phyloP scores from a whole-genome alignment of 1,139 yeast genomes.

The Sugiyamaella castrensis region DNA sequence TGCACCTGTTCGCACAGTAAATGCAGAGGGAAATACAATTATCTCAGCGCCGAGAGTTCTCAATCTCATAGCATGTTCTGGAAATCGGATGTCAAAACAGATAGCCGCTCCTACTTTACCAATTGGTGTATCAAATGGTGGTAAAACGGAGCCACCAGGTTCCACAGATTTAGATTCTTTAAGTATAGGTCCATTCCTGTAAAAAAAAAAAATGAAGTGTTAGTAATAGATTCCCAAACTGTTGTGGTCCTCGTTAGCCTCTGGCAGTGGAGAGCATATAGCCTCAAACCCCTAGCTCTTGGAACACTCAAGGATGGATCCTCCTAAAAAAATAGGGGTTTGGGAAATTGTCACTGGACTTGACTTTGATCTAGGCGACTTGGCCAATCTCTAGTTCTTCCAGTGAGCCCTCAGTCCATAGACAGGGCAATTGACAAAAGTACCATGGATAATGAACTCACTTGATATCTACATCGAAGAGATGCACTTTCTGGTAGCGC shows the following conservation, averaged over 20 bases:
- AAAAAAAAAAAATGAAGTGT: neutral
- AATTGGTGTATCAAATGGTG: constrained; percentile 57
- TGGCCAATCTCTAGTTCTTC: neutral
- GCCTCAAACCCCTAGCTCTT: no score
- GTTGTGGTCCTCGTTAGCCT: no score
- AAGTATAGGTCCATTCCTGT: constrained; percentile 47
- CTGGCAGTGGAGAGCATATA: no score
- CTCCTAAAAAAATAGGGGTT: no score
- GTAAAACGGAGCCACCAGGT: constrained; percentile 58
- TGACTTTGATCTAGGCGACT: no score
- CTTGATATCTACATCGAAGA: constrained; percentile 82
- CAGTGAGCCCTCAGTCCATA: neutral
- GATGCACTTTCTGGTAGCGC: constrained; percentile 78
- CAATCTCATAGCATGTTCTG: constrained; percentile 67
- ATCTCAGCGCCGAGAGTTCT: constrained; percentile 74
- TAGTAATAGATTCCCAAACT: no score
- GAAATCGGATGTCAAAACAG: constrained; percentile 87
- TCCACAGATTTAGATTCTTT: constrained; percentile 78
- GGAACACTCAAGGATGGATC: no score
- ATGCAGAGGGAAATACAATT: constrained; percentile 83
- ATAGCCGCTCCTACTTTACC: constrained; percentile 73
- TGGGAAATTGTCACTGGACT: no score
- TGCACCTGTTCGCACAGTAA: constrained; percentile 84
- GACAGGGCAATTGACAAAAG: no score
- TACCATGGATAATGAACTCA: constrained; percentile 51